Evolutionary conservation across 208 protist genomes (phyloP), one percentile per base, ranked within the genome.

Genomic region (Angomonas desouzai): DNA sequence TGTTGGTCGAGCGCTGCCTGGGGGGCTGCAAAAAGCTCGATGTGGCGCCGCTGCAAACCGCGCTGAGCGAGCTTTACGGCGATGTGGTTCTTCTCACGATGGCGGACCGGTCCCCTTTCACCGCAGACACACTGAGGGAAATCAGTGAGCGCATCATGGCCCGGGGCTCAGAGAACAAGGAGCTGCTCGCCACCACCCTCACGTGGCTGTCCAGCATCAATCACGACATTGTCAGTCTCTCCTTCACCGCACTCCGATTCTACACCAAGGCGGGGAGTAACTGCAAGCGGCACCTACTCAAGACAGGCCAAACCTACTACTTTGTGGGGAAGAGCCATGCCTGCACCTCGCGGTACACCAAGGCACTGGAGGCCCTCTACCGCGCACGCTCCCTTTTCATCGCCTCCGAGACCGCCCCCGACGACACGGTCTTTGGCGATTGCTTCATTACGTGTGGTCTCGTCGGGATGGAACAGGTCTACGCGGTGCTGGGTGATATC

Each of bases 291-390:
- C 72, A 80, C 27, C 62, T 85, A 0, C 38, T 60, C 23, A 93
- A 93, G 68, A 76, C 77, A 45, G 79, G 77, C 4, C 74, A 89
- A 55, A 81, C 89, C 36, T 86, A 89, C 60, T 88, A 87, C 62
- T 68, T 83, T 29, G 79, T 93, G 11, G 87, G 83, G 23, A 59
- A 70, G 32, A 70, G 82, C 40, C 72, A 93, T 74, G 62, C 76
- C 56, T 53, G 66, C 47, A 83, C 73, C 27, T 74, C 82, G 40
- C 87, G 84, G 38, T 89, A 88, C 74, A 89, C 84, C 23, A 93
- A 93, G 59, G 79, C 87, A 22, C 69, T 93, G 18, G 87, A 93
- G 70, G 81, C 80, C 20, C 71, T 93, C 34, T 71, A 91, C 61
- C 81, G 74, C 11, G 61, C 81, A 16, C 76, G 85, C 49, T 81